These are phyloP conservation scores for Rhodosporidiobolus sp. DNA, from an alignment of 768 basidiomycete species.

Conservation along the genomic window DNA sequence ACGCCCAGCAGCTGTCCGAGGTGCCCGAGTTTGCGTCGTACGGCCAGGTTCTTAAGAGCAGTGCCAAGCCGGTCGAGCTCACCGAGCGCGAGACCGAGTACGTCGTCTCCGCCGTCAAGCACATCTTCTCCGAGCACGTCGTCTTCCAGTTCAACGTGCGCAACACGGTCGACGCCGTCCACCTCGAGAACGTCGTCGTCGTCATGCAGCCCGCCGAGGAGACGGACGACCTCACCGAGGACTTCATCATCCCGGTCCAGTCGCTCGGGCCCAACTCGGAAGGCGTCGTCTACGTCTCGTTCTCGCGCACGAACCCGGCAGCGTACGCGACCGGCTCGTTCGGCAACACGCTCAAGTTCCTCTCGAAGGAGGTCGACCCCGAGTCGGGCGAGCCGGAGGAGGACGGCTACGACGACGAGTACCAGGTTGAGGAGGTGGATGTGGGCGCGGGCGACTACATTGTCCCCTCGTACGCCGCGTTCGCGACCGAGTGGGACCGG, in stretches of 20 bases:
- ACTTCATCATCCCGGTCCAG: conserved; percentile 85
- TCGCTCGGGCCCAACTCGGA: conserved; percentile 69
- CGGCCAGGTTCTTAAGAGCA: conserved; percentile 84
- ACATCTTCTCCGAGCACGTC: conserved; percentile 88
- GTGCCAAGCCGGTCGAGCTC: conserved; percentile 68
- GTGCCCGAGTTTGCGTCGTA: conserved; percentile 82
- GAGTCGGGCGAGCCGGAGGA: conserved; percentile 91
- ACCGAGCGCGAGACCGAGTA: conserved; percentile 98
- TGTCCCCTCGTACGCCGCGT: conserved; percentile 87
- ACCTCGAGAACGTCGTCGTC: conserved; percentile 89
- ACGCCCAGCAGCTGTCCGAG: conserved; percentile 76
- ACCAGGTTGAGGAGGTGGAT: conserved; percentile 93
- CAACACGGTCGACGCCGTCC: conserved; percentile 92
- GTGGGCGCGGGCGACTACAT: conserved; percentile 92
- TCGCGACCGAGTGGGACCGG: conserved; percentile 92
- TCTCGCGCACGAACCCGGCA: conserved; percentile 74
- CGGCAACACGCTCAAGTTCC: conserved; percentile 84
- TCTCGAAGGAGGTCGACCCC: conserved; percentile 96
- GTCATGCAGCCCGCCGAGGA: conserved; percentile 79
- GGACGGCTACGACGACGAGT: conserved; percentile 99
- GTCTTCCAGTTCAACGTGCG: conserved; percentile 99
- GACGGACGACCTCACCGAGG: conserved; percentile 75
- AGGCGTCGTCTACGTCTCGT: conserved; percentile 87
- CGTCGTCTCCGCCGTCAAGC: conserved; percentile 93
- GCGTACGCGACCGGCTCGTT: conserved; percentile 80